Percentiles rank a stretch among this genome's conserved stretches.
Conservation (phyloP, 768 basidiomycete genomes). For the Lentinula lateritia region DNA sequence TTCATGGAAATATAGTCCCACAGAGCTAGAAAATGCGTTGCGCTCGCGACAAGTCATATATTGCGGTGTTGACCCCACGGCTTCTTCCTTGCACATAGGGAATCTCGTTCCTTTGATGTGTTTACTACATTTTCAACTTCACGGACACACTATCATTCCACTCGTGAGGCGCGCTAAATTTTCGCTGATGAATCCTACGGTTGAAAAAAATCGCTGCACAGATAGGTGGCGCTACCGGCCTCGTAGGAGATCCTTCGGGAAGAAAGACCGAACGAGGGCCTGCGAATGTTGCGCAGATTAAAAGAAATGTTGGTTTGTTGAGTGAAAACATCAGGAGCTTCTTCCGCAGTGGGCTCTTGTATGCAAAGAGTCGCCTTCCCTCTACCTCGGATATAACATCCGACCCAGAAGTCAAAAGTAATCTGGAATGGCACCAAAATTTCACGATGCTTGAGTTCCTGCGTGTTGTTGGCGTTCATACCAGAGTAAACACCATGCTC, state of each 20-base stretch:
- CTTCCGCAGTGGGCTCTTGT: constrained; percentile 58
- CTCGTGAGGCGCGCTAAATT: constrained; percentile 49
- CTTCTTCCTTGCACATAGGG: constrained; percentile 84
- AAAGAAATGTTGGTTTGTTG: constrained; percentile 61
- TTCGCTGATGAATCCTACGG: background rate
- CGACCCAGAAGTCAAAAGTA: constrained; percentile 33
- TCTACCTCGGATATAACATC: background rate
- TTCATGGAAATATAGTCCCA: constrained; percentile 25
- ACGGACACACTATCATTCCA: constrained; percentile 80
- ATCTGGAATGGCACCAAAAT: constrained; percentile 71
- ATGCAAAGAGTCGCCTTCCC: constrained; percentile 38
- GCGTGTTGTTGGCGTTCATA: constrained; percentile 70
- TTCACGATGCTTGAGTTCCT: constrained; percentile 81
- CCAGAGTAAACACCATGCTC: constrained; percentile 86
- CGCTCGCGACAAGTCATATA: constrained; percentile 57
- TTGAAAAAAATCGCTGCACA: constrained; percentile 23
- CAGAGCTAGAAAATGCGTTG: constrained; percentile 33
- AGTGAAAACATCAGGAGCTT: constrained; percentile 63
- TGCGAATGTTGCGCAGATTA: constrained; percentile 53
- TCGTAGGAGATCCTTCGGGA: constrained; percentile 96
- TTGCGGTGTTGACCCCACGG: constrained; percentile 90
- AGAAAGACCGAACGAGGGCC: constrained; percentile 74
- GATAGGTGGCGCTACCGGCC: constrained; percentile 95
- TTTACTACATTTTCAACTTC: constrained; percentile 80
- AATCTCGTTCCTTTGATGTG: constrained; percentile 87